Evolutionary conservation across 1,284 basidiomycete genomes (phyloP), one percentile per base, ranked within the genome.

Genomic region (Ustilago hordei): DNA sequence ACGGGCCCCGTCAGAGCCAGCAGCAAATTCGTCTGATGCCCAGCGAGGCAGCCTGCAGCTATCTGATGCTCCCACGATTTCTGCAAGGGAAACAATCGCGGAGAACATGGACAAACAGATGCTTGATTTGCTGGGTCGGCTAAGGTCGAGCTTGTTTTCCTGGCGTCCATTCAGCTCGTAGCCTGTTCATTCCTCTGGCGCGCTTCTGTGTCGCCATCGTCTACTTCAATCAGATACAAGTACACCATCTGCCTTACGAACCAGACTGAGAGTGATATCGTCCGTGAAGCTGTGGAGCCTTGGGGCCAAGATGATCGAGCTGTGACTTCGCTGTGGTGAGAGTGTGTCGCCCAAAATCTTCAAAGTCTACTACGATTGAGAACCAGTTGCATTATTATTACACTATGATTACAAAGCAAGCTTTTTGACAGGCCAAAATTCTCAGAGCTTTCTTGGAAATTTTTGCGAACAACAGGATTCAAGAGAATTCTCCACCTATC

Each of bases 91-190:
- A 19, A 19, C n/a, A 8, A 19, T 19, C 9, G 56, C 38, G 1
- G 47, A 47, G 11, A 31, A 60, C 13, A 47, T 41, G 41, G 70
- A 73, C 43, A 23, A 64, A 55, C 60, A 60, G 38, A 64, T 69
- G 54, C 45, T 69, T 15, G 56, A 63, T 23, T 38, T 75, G 31
- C 61, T 75, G 19, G 39, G 56, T 34, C 55, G 70, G 55, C 68
- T 75, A 3, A 38, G 64, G 19, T 57, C 63, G 4, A 67, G 64
- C 23, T 31, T 75, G 52, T 75, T 70, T 39, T 64, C 68, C 28
- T 75, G 73, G 73, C 73, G 73, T 8, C 73, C 73, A 2, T 75
- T 75, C 35, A 15, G 41, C 35, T 75, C 60, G 9, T 73, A 43
- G 52, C 45, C 4, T 39, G 34, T 50, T 32, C 28, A 50, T 32